phyloP scores from a whole-genome alignment of 208 protist species.

The Crithidia mellificae region DNA sequence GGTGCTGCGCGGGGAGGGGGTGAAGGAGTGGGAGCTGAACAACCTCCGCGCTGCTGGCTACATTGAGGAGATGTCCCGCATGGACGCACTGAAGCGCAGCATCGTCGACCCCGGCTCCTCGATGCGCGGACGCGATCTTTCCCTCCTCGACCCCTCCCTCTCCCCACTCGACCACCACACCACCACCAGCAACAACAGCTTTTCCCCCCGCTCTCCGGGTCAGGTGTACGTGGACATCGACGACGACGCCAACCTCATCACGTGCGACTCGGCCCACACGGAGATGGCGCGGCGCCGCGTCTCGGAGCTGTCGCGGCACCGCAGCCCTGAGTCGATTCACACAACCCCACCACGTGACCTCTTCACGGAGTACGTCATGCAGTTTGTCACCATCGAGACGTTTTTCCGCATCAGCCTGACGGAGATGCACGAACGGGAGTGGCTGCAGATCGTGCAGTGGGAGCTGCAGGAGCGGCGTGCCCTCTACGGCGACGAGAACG shows the following conservation, averaged over 20 bases:
- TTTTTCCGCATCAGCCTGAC: conserved; percentile 60
- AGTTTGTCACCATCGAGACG: conserved; percentile 54
- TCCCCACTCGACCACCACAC: neutral
- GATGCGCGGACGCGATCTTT: neutral
- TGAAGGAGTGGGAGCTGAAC: conserved; percentile 83
- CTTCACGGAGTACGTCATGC: conserved; percentile 48
- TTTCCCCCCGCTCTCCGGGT: conserved; percentile 3
- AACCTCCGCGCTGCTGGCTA: conserved; percentile 42
- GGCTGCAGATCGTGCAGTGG: conserved; percentile 55
- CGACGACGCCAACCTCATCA: conserved; percentile 34
- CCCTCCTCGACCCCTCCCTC: neutral
- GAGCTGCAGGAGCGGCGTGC: conserved; percentile 40
- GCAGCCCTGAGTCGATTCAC: neutral
- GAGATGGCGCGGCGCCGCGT: conserved; percentile 4
- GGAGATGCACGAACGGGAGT: conserved; percentile 62
- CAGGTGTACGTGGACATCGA: conserved; percentile 17
- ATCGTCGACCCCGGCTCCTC: conserved; percentile 17
- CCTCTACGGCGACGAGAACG: conserved; percentile 13
- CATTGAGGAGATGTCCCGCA: conserved; percentile 18
- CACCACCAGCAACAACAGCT: conserved; percentile 1
- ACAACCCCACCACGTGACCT: conserved; percentile 24
- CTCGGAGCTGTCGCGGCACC: neutral
- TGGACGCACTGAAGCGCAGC: conserved; percentile 34
- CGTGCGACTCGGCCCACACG: conserved; percentile 33
- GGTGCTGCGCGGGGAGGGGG: conserved; percentile 42